Evolutionary conservation across 2,329 filamentous ascomycete species (phyloP), one percentile per base, ranked within the genome.

Genomic region (Ophiosphaerella korrae): DNA sequence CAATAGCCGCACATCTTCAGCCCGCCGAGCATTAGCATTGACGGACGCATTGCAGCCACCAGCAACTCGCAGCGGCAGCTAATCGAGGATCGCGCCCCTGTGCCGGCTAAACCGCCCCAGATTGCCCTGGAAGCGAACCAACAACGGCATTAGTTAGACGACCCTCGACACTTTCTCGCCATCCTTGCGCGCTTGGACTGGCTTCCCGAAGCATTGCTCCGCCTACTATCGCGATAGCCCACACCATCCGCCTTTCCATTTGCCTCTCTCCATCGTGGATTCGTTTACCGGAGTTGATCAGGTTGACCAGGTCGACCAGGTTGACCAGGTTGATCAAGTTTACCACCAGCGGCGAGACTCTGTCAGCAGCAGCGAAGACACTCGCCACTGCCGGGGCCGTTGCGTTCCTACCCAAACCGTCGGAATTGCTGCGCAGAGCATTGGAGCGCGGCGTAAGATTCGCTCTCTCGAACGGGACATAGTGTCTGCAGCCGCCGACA

Each of bases 91-190:
- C 63, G 52, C 52, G 58, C 61, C 66, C 68, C 62, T 66, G 63
- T 66, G 62, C 68, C 68, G 66, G 68, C 66, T 71, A 72, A 70
- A 71, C 60, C 66, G 45, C 48, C 59, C 62, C 67, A 67, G 64
- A 70, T 67, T 63, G 62, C 61, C 58, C 62, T 67, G 11, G 58
- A 71, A 70, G 66, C 70, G 68, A 72, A 50, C 67, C 69, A 71
- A 66, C 70, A 70, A 64, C 68, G 61, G 60, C 62, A 55, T 48
- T 66, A 66, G 26, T 29, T 29, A 29, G 53, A 67, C 63, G 52
- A 62, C 58, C 50, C 53, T 53, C 56, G 39, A 54, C 44, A 45
- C 50, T 50, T 48, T 62, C 55, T 42, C 53, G 57, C 54, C 56
- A 40, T 51, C 46, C 53, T 44, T 42, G 48, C 32, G 50, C 48